Conservation (phyloP, 805 yeast genomes). For the Metschnikowia arizonensis region DNA sequence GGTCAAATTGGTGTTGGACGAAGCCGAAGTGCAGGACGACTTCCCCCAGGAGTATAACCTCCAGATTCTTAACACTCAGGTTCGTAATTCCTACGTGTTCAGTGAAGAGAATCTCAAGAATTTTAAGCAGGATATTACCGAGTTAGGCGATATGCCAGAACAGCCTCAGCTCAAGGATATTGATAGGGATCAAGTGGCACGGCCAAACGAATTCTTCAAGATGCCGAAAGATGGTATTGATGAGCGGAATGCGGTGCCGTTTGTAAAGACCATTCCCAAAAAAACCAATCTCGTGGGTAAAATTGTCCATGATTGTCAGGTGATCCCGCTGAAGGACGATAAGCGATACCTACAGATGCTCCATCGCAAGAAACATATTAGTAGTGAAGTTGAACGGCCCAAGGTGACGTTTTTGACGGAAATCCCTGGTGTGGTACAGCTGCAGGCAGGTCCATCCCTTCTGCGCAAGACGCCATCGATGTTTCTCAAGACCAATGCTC, state of each 20-base stretch:
- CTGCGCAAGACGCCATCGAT: conserved; percentile 62
- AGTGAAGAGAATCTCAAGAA: conserved; percentile 63
- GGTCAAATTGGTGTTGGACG: conserved; percentile 55
- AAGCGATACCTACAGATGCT: conserved; percentile 64
- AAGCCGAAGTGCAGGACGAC: conserved; percentile 25
- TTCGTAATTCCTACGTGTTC: conserved; percentile 81
- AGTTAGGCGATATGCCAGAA: conserved; percentile 49
- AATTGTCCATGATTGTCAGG: conserved; percentile 87
- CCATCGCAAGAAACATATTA: conserved; percentile 44
- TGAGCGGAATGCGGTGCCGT: conserved; percentile 57
- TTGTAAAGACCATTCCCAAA: conserved; percentile 82
- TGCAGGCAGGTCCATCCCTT: conserved; percentile 81
- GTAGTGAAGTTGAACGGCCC: conserved; percentile 47
- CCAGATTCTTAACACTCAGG: conserved; percentile 70
- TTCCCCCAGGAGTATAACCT: conserved; percentile 86
- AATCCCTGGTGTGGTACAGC: conserved; percentile 82
- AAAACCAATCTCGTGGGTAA: conserved; percentile 84
- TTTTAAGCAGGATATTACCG: conserved; percentile 42
- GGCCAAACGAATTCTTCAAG: conserved; percentile 21
- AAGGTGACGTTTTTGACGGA: conserved; percentile 70
- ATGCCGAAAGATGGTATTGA: conserved; percentile 30
- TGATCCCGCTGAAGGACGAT: conserved; percentile 73
- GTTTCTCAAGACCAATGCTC: conserved; percentile 50
- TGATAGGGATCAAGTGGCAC: conserved; percentile 16
- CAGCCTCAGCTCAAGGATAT: conserved; percentile 45